A percentile compares a stretch with the other conserved stretches of the same genome.
Evolutionary conservation across 495 filamentous ascomycete genomes (phyloP).

Genomic region (Podospora fimiseda): DNA sequence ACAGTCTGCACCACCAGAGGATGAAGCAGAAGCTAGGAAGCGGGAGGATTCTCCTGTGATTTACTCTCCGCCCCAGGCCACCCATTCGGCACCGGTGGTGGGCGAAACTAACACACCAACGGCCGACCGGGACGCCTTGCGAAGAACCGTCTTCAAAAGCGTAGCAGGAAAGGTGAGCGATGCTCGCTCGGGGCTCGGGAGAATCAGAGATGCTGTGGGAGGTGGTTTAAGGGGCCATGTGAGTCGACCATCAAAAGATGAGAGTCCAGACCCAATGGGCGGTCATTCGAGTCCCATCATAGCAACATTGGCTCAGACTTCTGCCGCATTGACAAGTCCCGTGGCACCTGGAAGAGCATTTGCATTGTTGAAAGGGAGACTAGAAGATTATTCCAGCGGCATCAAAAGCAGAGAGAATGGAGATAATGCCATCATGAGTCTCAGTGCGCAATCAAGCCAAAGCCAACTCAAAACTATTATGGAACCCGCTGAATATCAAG

Average conservation of each 20-base stretch:
- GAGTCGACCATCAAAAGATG: slow-evolving; percentile 43
- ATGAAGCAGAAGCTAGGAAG: slow-evolving; percentile 33
- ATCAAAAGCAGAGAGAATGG: slow-evolving; percentile 28
- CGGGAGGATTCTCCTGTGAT: slow-evolving; percentile 37
- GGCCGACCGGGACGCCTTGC: slow-evolving; percentile 60
- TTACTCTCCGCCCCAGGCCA: slow-evolving; percentile 27
- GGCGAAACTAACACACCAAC: slow-evolving; percentile 28
- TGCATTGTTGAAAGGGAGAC: slow-evolving; percentile 51
- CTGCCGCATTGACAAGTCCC: slow-evolving; percentile 30
- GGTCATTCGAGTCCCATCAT: slow-evolving; percentile 28
- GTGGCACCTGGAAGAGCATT: slow-evolving; percentile 39
- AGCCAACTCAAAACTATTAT: background rate
- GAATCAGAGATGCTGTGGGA: slow-evolving; percentile 80
- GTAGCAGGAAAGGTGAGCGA: slow-evolving; percentile 76
- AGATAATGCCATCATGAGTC: slow-evolving; percentile 13
- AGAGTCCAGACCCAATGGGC: slow-evolving; percentile 26
- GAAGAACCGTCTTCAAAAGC: slow-evolving; percentile 67
- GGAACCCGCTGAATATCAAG: background rate
- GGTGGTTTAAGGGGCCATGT: slow-evolving; percentile 42
- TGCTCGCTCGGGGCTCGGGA: slow-evolving; percentile 73
- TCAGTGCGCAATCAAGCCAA: slow-evolving; percentile 3
- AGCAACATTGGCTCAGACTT: slow-evolving; percentile 32
- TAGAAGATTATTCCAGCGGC: slow-evolving; percentile 45
- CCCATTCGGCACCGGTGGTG: slow-evolving; percentile 35
- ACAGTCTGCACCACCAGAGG: slow-evolving; percentile 42